Percentiles rank a stretch among this genome's conserved stretches.
phyloP scores from a whole-genome alignment of 2,329 filamentous ascomycete genomes.

The Penicillium oxalicum region DNA sequence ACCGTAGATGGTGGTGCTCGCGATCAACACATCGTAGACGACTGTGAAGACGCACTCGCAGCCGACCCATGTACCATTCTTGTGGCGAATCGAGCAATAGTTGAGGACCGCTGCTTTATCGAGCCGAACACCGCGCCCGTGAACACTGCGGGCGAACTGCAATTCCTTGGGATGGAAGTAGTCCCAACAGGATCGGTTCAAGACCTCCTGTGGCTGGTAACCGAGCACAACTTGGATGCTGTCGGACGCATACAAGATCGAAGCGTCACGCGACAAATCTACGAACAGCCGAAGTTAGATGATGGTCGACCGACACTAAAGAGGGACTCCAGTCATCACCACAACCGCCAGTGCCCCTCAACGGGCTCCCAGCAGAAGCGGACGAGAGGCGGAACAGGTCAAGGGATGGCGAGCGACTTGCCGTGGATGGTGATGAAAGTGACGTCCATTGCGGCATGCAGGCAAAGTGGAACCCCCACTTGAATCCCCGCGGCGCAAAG shows the following conservation, averaged over 20 bases:
- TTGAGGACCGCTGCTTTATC: constrained; percentile 81
- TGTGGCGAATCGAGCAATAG: constrained; percentile 67
- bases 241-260: constrained; percentile 75
- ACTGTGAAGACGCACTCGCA: constrained; percentile 88
- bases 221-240: constrained; percentile 79
- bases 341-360: constrained; percentile 3
- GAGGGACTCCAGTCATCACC: background rate
- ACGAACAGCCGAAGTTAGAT: constrained; percentile 12
- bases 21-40: constrained; percentile 81
- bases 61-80: constrained; percentile 64
- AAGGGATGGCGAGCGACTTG: constrained; percentile 40
- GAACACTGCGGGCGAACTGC: constrained; percentile 65
- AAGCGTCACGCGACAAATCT: constrained; percentile 71
- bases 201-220: constrained; percentile 68
- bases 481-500: constrained; percentile 1
- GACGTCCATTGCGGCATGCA: constrained; percentile 58
- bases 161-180: constrained; percentile 81
- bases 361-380: background rate
- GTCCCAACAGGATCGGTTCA: constrained; percentile 72
- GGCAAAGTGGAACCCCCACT: constrained; percentile 13
- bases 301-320: background rate
- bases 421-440: constrained; percentile 91
- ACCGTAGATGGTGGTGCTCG: constrained; percentile 73
- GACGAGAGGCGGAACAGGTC: constrained; percentile 1
- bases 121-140: constrained; percentile 65